Conservation (phyloP, 192 early-diverging fungal species). For the Coemansia biformis region DNA sequence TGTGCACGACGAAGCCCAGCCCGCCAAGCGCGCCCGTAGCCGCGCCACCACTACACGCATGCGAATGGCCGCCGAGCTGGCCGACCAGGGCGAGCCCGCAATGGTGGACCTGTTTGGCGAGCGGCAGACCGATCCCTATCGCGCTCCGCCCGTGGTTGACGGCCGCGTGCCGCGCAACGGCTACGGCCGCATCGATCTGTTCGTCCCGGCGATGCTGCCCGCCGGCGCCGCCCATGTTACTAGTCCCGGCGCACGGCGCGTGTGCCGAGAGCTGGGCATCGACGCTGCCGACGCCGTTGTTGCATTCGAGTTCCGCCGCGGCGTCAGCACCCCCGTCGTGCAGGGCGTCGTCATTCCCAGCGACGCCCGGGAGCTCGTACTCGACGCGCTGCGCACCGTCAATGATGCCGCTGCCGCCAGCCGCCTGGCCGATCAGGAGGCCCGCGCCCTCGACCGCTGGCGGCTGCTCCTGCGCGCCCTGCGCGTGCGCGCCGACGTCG, state of each 20-base stretch:
- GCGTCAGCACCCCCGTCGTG: conserved; percentile 23
- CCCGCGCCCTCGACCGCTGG: conserved; percentile 26
- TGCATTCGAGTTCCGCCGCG: conserved; percentile 35
- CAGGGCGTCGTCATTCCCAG: conserved; percentile 32
- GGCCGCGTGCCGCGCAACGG: conserved; percentile 76
- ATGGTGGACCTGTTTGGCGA: conserved; percentile 59
- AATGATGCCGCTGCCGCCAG: background rate
- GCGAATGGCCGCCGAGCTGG: too few species aligned
- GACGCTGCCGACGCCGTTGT: conserved; percentile 83
- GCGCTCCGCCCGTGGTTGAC: conserved; percentile 57
- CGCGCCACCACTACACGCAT: conserved; percentile 11
- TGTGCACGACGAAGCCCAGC: conserved; percentile 17
- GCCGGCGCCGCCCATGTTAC: conserved; percentile 67
- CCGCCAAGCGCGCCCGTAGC: conserved; percentile 33
- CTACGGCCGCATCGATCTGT: conserved; percentile 83
- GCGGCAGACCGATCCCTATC: conserved; percentile 80
- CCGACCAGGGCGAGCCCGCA: conserved; percentile 5
- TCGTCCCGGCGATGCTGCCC: conserved; percentile 80
- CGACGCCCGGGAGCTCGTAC: conserved; percentile 14
- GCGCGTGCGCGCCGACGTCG: conserved; percentile 40
- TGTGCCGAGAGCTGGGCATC: conserved; percentile 72
- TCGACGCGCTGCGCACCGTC: conserved; percentile 25
- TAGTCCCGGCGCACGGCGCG: conserved; percentile 52
- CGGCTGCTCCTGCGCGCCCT: conserved; percentile 27
- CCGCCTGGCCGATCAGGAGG: conserved; percentile 3